Percentiles rank a stretch among this genome's conserved stretches.
Evolutionary conservation across 1,284 basidiomycete species (phyloP).

Genomic region (Agroathelia rolfsii): DNA sequence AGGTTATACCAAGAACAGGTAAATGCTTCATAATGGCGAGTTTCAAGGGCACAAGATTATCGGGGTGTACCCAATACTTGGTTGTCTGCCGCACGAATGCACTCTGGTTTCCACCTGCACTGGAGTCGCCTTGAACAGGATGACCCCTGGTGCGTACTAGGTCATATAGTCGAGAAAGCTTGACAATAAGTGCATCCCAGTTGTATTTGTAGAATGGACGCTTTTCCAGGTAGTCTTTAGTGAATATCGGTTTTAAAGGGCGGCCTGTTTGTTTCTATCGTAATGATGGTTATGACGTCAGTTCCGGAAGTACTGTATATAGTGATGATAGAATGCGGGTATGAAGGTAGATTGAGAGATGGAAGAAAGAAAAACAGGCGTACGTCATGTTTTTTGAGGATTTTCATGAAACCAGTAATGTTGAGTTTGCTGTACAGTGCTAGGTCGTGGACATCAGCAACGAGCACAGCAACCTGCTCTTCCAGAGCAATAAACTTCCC

Average conservation of each 20-base stretch:
- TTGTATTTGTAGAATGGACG: slow-evolving; percentile 95
- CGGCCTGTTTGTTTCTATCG: slow-evolving; percentile 80
- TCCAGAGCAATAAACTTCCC: slow-evolving; percentile 86
- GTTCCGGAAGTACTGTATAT: no score
- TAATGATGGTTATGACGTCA: no score
- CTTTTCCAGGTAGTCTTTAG: slow-evolving; percentile 88
- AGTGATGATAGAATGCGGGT: no score
- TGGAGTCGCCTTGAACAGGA: slow-evolving; percentile 87
- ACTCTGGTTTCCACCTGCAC: slow-evolving; percentile 90
- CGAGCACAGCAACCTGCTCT: slow-evolving; percentile 91
- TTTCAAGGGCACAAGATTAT: slow-evolving; percentile 94
- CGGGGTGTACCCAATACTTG: slow-evolving; percentile 98
- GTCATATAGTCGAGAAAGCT: slow-evolving; percentile 92
- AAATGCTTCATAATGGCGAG: slow-evolving; percentile 89
- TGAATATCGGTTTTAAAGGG: slow-evolving; percentile 60
- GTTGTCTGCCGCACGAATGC: slow-evolving; percentile 97
- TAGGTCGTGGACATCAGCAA: slow-evolving; percentile 97
- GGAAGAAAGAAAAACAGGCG: no score
- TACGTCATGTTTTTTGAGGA: no score
- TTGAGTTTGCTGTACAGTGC: slow-evolving; percentile 94
- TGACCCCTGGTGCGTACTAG: slow-evolving; percentile 93
- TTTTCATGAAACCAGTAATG: slow-evolving; percentile 98
- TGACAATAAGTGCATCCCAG: slow-evolving; percentile 91
- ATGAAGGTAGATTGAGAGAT: no score
- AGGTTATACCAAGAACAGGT: slow-evolving; percentile 74